phyloP scores from a whole-genome alignment of 2,329 filamentous ascomycete species.

The Penicillium sp. region DNA sequence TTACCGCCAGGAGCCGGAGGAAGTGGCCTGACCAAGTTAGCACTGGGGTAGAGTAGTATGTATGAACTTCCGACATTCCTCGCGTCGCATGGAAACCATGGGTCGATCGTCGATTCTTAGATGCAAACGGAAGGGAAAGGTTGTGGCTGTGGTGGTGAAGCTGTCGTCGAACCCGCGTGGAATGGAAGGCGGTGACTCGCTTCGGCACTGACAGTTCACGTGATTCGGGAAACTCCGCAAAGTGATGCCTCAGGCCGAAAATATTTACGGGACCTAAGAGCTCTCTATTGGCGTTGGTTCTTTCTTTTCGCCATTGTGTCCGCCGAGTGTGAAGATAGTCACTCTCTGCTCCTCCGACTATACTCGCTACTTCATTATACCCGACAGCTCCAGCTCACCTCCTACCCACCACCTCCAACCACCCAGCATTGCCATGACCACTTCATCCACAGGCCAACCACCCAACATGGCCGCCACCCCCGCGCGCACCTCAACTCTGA shows the following conservation, averaged over 20 bases:
- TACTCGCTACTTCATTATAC: neutral
- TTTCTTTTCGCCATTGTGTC: slow-evolving; percentile 4
- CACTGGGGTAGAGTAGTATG: slow-evolving; percentile 6
- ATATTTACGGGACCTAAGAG: slow-evolving; percentile 1
- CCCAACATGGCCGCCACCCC: slow-evolving; percentile 55
- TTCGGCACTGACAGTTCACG: neutral
- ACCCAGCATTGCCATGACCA: slow-evolving; percentile 14
- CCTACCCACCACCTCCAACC: neutral
- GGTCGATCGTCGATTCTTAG: slow-evolving; percentile 9
- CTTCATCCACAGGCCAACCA: slow-evolving; percentile 7
- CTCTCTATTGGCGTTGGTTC: neutral
- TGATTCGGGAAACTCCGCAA: slow-evolving; percentile 12
- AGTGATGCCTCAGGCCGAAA: slow-evolving; percentile 17
- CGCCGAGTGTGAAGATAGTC: neutral
- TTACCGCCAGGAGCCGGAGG: slow-evolving; percentile 20
- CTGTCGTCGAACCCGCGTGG: neutral
- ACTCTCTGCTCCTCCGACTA: neutral
- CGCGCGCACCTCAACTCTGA: slow-evolving; percentile 61
- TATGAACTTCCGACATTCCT: slow-evolving; percentile 8
- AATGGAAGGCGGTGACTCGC: neutral
- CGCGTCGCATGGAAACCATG: slow-evolving; percentile 15
- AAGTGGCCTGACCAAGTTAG: slow-evolving; percentile 8
- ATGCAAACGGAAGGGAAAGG: slow-evolving; percentile 15
- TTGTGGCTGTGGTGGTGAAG: neutral
- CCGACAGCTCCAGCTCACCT: no score